Evolutionary conservation across 805 yeast species (phyloP).

Genomic region (Kazachstania bromeliacearum): DNA sequence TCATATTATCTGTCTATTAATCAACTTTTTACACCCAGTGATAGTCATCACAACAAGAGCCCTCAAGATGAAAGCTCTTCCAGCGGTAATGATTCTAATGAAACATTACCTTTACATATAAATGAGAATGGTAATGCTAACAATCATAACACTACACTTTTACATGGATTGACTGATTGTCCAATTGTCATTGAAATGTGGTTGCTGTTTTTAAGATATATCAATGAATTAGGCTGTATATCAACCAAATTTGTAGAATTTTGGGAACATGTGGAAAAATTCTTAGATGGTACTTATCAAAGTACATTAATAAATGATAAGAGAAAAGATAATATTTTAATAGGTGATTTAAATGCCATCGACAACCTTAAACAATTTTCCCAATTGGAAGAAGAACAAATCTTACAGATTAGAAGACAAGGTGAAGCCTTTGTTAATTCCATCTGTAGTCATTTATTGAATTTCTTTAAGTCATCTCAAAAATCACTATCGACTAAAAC

Average conservation of each 20-base stretch:
- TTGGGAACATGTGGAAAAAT: constrained; percentile 47
- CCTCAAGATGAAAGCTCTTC: constrained; percentile 1
- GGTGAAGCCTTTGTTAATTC: constrained; percentile 33
- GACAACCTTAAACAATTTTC: constrained; percentile 33
- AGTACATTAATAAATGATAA: constrained; percentile 34
- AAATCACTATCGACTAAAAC: constrained; percentile 3
- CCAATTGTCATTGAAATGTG: constrained; percentile 51
- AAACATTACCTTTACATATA: constrained; percentile 8
- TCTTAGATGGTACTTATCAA: constrained; percentile 41
- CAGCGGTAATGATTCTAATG: background rate
- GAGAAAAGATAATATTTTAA: constrained; percentile 28
- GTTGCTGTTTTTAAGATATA: constrained; percentile 38
- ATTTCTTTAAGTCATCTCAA: constrained; percentile 31
- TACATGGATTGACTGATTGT: constrained; percentile 36
- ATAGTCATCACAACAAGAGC: background rate
- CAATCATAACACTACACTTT: background rate
- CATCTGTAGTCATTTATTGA: constrained; percentile 24
- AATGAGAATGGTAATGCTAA: background rate
- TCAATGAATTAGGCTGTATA: constrained; percentile 33
- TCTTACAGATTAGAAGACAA: constrained; percentile 31
- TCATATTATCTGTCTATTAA: constrained; percentile 27
- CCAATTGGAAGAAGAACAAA: constrained; percentile 36
- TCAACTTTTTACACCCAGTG: constrained; percentile 7
- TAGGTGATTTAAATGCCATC: constrained; percentile 20
- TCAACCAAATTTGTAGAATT: constrained; percentile 38